phyloP scores from a whole-genome alignment of 805 yeast species.

The Candida succiphila region DNA sequence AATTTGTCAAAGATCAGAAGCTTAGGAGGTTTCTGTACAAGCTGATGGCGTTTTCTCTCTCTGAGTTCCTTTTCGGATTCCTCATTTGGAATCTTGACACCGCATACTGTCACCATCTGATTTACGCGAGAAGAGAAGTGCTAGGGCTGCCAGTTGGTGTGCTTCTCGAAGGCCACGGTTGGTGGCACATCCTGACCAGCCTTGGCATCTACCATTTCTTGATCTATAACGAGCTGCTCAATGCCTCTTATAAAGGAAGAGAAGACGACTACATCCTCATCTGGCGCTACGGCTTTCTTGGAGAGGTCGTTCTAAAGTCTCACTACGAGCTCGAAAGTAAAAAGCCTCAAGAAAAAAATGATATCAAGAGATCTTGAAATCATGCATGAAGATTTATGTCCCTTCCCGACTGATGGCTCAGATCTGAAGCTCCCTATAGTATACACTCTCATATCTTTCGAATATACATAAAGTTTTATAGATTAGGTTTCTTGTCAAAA shows the following conservation, averaged over 20 bases:
- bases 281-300: conserved; percentile 47
- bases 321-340: too few relatives aligned
- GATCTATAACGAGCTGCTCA: conserved; percentile 63
- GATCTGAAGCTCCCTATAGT: too few relatives aligned
- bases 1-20: conserved; percentile 38
- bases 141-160: conserved; percentile 79
- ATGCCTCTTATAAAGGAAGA: conserved; percentile 47
- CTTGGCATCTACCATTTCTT: conserved; percentile 76
- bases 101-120: conserved; percentile 56
- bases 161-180: conserved; percentile 79
- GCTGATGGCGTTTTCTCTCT: conserved; percentile 51
- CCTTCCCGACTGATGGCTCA: too few relatives aligned
- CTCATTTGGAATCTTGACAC: conserved; percentile 81
- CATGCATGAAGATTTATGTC: too few relatives aligned
- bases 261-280: conserved; percentile 42
- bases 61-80: conserved; percentile 61
- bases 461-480: too few relatives aligned
- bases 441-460: too few relatives aligned
- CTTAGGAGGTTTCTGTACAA: conserved; percentile 40
- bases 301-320: conserved; percentile 32
- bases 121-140: conserved; percentile 43
- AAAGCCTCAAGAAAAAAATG: too few relatives aligned
- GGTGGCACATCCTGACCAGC: conserved; percentile 89
- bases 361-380: too few relatives aligned
- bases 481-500: too few relatives aligned